These are phyloP conservation scores for Aspergillus cavernicola DNA, from an alignment of 495 filamentous ascomycete genomes.

Conservation along the genomic window DNA sequence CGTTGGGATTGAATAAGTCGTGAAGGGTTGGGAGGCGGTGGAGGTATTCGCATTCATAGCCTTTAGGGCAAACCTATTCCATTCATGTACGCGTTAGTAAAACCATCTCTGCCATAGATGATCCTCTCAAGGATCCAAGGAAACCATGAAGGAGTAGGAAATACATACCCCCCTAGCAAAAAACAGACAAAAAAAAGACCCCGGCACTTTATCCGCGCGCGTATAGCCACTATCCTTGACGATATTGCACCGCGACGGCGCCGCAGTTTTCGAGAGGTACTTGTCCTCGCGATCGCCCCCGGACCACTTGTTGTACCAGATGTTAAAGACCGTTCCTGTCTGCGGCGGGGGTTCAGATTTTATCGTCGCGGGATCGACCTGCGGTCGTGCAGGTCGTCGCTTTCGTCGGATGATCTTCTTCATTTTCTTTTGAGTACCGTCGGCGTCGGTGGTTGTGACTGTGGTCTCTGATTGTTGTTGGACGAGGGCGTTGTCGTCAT, in stretches of 20 bases:
- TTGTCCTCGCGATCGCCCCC: conserved; percentile 93
- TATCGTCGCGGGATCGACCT: conserved; percentile 81
- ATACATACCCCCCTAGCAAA: conserved; percentile 41
- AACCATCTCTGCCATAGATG: neutral
- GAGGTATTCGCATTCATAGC: conserved; percentile 89
- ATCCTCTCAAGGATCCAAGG: no score
- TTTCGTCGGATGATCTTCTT: conserved; percentile 53
- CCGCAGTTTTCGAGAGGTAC: conserved; percentile 71
- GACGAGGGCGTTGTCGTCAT: conserved; percentile 23
- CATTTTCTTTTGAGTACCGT: conserved; percentile 41
- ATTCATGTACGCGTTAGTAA: neutral
- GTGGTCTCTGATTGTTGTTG: conserved; percentile 16
- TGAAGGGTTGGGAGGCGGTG: conserved; percentile 80
- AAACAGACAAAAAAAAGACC: conserved; percentile 89
- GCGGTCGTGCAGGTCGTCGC: conserved; percentile 53
- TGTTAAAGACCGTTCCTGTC: conserved; percentile 90
- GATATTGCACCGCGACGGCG: conserved; percentile 76
- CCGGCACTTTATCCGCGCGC: conserved; percentile 71
- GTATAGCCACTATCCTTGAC: conserved; percentile 84
- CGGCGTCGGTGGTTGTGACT: conserved; percentile 20
- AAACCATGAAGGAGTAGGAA: neutral
- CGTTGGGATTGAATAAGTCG: conserved; percentile 83
- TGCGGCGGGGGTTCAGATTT: conserved; percentile 79
- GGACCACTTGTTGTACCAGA: conserved; percentile 92
- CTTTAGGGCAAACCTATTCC: conserved; percentile 75